Base-by-base conservation (phyloP, 148 eudicot species). In the Rhododendron kiyosumense region DNA sequence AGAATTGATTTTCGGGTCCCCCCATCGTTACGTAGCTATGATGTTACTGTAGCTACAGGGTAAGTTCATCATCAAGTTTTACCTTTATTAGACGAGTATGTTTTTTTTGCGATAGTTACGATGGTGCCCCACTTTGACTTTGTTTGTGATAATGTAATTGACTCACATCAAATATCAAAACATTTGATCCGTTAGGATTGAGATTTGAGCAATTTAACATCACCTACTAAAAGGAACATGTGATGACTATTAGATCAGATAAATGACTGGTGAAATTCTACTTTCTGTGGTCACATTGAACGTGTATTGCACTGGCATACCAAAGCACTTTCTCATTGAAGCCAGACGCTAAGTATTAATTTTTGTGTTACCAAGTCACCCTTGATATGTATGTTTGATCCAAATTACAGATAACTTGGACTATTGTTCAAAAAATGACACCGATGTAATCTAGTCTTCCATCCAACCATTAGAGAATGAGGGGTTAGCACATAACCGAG, bases 1-100 rank as follows among this genome's bases (percentile, higher is more conserved):
- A 92, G 92, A 85, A 94, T 89, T 79, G 97, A 95, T 88, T 95
- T 95, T 83, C 95, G 99, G 89, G 95, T 95, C 78, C 98, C 96
- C 26, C 94, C 92, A 73, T 22, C 93, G 65, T 86, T 95, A 87
- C 90, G 97, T 84, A 87, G 88, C 85, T 92, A 94, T 89, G 96
- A 93, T 85, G 89, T 89, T 24, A 87, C 85, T 52, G 76, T 41
- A 30, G 79, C 85, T 43, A 84, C 84, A 74, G 93, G 94, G 99
- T 95, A 90, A 91, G 96, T 86, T 87, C n/a, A 67, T 26, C 51
- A 34, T 13, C 9, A 30, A 71, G 5, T 43, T 75, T 49, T 34
- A 24, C 26, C n/a, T 12, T 46, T 38, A 57, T 82, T 82, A 2
- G 11, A 3, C 20, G 14, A 63, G 78, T 82, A 32, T 75, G 26